Percentiles rank a stretch among this genome's conserved stretches.
phyloP scores from a whole-genome alignment of 768 basidiomycete species.

The Termitomyces sp. region DNA sequence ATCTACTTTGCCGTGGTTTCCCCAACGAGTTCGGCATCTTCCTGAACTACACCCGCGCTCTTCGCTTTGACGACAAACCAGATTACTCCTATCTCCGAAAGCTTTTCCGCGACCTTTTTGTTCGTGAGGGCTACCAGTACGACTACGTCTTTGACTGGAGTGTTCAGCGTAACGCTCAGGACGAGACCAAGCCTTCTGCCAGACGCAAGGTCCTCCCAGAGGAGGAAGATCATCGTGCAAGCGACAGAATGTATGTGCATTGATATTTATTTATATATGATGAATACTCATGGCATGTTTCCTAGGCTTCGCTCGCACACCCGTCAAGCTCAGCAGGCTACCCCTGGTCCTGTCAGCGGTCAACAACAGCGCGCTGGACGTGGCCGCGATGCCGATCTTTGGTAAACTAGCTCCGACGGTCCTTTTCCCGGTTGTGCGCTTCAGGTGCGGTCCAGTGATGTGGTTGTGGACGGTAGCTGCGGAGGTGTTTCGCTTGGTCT shows the following conservation, averaged over 20 bases:
- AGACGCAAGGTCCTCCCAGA: slow-evolving; percentile 81
- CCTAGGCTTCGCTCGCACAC: slow-evolving; percentile 82
- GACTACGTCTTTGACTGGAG: slow-evolving; percentile 99
- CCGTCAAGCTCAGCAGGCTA: slow-evolving; percentile 68
- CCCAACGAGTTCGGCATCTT: slow-evolving; percentile 99
- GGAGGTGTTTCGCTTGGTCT: slow-evolving; percentile 27
- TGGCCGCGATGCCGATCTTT: slow-evolving; percentile 46
- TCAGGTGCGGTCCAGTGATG: slow-evolving; percentile 39
- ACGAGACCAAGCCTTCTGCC: slow-evolving; percentile 62
- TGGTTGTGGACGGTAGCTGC: slow-evolving; percentile 43
- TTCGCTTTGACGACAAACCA: slow-evolving; percentile 99
- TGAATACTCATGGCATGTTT: slow-evolving; percentile 8
- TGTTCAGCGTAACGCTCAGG: slow-evolving; percentile 70
- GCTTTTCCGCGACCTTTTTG: slow-evolving; percentile 96
- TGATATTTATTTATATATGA: slow-evolving; percentile 9
- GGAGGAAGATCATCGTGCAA: slow-evolving; percentile 77
- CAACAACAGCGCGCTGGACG: slow-evolving; percentile 40
- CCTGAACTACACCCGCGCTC: slow-evolving; percentile 97
- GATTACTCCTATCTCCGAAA: slow-evolving; percentile 99
- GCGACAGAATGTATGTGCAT: slow-evolving; percentile 72
- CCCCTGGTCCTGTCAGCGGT: slow-evolving; percentile 37
- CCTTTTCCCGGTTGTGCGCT: slow-evolving; percentile 33
- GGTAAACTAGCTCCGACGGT: slow-evolving; percentile 34
- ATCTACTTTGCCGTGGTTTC: slow-evolving; percentile 97
- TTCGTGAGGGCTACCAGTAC: slow-evolving; percentile 97